A percentile compares a stretch with the other conserved stretches of the same genome.
Evolutionary conservation across 495 filamentous ascomycete species (phyloP).

Genomic region (Tetracladium setigerum): DNA sequence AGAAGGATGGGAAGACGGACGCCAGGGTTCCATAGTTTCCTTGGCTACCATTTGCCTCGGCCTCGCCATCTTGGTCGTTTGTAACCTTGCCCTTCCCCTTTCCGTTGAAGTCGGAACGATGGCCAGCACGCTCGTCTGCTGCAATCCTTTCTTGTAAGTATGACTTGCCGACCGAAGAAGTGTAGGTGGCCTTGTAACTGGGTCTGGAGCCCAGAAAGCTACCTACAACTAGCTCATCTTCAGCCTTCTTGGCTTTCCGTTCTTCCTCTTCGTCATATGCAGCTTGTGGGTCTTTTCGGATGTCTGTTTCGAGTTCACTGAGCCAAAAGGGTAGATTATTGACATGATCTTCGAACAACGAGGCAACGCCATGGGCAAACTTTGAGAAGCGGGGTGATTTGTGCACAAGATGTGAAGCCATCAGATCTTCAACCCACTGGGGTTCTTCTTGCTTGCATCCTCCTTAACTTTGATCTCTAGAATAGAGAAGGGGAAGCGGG

Average conservation of each 20-base stretch:
- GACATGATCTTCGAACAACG: conserved; percentile 90
- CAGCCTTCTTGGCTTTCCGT: conserved; percentile 64
- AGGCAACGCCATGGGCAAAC: conserved; percentile 88
- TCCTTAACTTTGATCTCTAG: conserved; percentile 89
- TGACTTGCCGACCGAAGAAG: conserved; percentile 53
- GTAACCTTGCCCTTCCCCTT: not conserved
- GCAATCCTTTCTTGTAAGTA: conserved; percentile 35
- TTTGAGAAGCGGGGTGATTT: conserved; percentile 88
- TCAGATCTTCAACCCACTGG: conserved; percentile 86
- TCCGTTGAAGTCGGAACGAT: conserved; percentile 1
- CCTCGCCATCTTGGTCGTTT: not conserved
- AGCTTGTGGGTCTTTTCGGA: conserved; percentile 80
- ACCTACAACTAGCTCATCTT: conserved; percentile 83
- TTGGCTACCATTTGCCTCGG: not conserved
- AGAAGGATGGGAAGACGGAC: conserved; percentile 66
- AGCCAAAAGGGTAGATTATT: conserved; percentile 97
- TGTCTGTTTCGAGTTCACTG: conserved; percentile 80
- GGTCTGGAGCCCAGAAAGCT: conserved; percentile 59
- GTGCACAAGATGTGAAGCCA: conserved; percentile 86
- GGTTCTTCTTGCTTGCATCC: conserved; percentile 53
- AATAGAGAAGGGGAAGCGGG: conserved; percentile 83
- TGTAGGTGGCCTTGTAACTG: conserved; percentile 45
- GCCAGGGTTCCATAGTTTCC: conserved; percentile 41
- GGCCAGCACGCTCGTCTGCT: conserved; percentile 9
- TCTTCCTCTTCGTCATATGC: conserved; percentile 92